phyloP scores from a whole-genome alignment of 352 stramenopile genomes.

The Phytopythium montanum region DNA sequence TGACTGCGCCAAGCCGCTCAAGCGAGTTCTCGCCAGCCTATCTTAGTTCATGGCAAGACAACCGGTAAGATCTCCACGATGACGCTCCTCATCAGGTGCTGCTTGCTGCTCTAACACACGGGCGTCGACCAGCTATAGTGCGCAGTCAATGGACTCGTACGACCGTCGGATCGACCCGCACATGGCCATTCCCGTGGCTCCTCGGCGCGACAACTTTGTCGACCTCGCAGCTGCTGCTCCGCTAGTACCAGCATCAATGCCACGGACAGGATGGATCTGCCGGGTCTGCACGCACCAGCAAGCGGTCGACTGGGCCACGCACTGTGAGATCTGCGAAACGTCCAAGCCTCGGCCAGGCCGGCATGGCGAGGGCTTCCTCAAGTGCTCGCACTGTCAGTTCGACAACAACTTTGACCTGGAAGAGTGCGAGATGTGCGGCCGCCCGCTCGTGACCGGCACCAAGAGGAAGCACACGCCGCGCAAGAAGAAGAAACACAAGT shows the following conservation, averaged over 20 bases:
- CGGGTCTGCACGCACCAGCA: conserved; percentile 68
- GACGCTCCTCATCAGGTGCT: too few relatives aligned
- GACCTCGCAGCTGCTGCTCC: conserved; percentile 24
- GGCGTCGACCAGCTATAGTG: neutral
- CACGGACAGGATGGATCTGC: conserved; percentile 55
- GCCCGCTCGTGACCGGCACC: conserved; percentile 20
- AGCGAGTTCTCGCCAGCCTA: neutral
- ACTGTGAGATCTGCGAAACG: conserved; percentile 71
- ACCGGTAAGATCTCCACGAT: neutral
- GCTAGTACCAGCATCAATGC: conserved; percentile 24
- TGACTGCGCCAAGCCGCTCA: neutral
- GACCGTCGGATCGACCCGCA: conserved; percentile 22
- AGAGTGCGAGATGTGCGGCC: conserved; percentile 64
- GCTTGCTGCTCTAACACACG: too few relatives aligned
- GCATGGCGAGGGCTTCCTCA: conserved; percentile 47
- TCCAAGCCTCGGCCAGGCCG: conserved; percentile 48
- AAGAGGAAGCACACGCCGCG: conserved; percentile 28
- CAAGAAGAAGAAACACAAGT: conserved; percentile 31
- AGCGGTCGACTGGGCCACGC: conserved; percentile 60
- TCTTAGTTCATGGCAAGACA: neutral
- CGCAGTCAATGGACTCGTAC: conserved; percentile 15
- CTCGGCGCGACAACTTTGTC: conserved; percentile 22
- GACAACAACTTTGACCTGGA: conserved; percentile 76
- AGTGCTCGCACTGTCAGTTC: conserved; percentile 65
- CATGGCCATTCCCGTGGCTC: conserved; percentile 26